Conservation (phyloP, 108 stramenopile genomes). For the Cyclotella atomus region DNA sequence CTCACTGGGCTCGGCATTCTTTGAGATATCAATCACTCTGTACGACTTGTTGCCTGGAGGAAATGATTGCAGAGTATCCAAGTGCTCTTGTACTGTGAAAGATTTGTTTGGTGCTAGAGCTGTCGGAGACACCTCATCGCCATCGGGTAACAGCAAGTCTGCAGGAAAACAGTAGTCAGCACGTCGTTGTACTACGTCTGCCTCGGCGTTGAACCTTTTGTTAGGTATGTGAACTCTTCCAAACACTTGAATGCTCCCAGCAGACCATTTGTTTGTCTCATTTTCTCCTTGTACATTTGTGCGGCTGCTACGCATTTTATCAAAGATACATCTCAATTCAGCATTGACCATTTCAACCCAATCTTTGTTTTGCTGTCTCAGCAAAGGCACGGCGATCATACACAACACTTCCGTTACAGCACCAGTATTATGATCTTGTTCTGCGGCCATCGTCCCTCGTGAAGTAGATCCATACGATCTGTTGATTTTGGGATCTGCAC, state of each 20-base stretch:
- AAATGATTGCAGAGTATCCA: constrained; percentile 49
- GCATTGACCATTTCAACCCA: constrained; percentile 53
- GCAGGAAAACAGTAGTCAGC: constrained; percentile 78
- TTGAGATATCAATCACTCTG: constrained; percentile 7
- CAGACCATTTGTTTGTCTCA: constrained; percentile 23
- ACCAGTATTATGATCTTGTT: constrained; percentile 74
- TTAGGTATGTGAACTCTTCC: constrained; percentile 64
- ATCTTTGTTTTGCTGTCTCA: constrained; percentile 14
- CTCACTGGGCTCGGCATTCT: background rate
- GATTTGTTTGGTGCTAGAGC: background rate
- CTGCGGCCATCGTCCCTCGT: constrained; percentile 46
- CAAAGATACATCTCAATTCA: constrained; percentile 22
- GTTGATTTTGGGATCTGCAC: constrained; percentile 52
- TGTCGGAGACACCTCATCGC: background rate
- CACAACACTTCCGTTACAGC: constrained; percentile 78
- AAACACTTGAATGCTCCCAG: constrained; percentile 62
- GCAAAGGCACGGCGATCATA: constrained; percentile 48
- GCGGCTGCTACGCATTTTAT: background rate
- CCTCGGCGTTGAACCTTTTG: constrained; percentile 81
- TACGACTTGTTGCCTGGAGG: constrained; percentile 32
- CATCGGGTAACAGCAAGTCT: constrained; percentile 55
- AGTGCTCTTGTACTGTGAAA: constrained; percentile 32
- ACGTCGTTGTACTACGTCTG: constrained; percentile 69
- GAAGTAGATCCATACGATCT: constrained; percentile 70
- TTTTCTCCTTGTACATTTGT: background rate